Percentiles rank a stretch among this genome's conserved stretches.
Evolutionary conservation across 169 alveolate genomes (phyloP).

Genomic region (Plasmodium gaboni): DNA sequence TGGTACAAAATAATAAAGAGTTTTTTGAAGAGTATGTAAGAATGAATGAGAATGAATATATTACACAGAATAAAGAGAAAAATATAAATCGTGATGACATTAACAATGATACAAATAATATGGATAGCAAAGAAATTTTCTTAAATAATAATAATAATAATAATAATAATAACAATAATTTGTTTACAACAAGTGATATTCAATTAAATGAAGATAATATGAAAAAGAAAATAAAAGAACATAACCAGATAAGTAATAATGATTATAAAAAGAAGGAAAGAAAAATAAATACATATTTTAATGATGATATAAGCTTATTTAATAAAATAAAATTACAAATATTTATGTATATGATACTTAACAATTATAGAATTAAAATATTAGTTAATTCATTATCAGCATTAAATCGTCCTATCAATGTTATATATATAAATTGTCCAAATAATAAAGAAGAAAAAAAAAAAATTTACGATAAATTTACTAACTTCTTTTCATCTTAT

Average conservation of each 20-base stretch:
- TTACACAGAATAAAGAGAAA: background rate
- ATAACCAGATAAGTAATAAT: background rate
- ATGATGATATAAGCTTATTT: constrained; percentile 66
- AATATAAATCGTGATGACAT: background rate
- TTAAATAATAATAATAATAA: background rate
- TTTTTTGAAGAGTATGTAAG: constrained; percentile 39
- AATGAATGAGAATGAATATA: constrained; percentile 7
- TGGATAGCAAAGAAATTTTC: too few relatives aligned
- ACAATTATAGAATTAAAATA: constrained; percentile 79
- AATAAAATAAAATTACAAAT: constrained; percentile 67
- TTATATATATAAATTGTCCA: constrained; percentile 80
- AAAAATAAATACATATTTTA: constrained; percentile 37
- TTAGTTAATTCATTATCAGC: constrained; percentile 82
- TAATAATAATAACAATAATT: background rate
- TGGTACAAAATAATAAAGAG: constrained; percentile 27
- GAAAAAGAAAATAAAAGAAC: background rate
- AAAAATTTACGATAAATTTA: constrained; percentile 32
- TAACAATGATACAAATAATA: background rate
- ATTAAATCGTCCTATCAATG: constrained; percentile 79
- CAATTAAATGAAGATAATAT: background rate
- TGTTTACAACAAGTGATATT: background rate
- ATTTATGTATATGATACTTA: constrained; percentile 71
- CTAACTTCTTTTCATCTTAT: constrained; percentile 16
- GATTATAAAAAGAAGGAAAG: constrained; percentile 22
- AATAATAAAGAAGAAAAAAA: constrained; percentile 37